Evolutionary conservation across 768 basidiomycete species (phyloP), one percentile per base, ranked within the genome.

Genomic region (Lyophyllum decastes): DNA sequence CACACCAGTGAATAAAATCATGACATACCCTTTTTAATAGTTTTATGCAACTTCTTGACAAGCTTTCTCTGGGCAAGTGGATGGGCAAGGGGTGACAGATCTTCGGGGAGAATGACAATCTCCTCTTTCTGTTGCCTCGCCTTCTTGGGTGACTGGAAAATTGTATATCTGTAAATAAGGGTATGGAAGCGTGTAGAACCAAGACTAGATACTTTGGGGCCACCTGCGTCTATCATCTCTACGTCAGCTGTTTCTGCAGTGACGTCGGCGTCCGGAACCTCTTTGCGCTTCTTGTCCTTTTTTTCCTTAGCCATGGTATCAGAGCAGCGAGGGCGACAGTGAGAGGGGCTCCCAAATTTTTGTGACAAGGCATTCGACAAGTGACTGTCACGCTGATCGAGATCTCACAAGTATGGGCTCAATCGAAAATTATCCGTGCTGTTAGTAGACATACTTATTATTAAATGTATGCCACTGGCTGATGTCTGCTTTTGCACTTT

Each of bases 21-120:
- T 26, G 24, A 27, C 72, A 46, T 41, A 88, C 94, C 94, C 76
- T 90, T 93, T 79, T 95, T 97, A 63, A 98, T 90, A 7, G 90
- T 89, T 74, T 95, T 95, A 79, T 98, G 89, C 33, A 98, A 76
- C 74, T 95, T 98, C 76, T 97, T 98, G 41, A 89, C 75, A 26
- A 98, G 82, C 76, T 98, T 99, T 78, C 88, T 92, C 72, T 89
- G 87, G 21, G 97, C 97, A 35, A 99, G 78, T 7, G 97, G 97
- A 62, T 88, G 87, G 6, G 97, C 97, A 54, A 99, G 85, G n/a
- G 95, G 94, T 5, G 94, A 93, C 34, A 98, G 82, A 62, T 95
- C 92, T 63, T 91, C 92, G 1, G 88, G 60, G 2, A 89, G 81
- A 41, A 94, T 85, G 17, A 78, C 71, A 54, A 89, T 76, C 57